These are phyloP conservation scores for Saccharomyces cerevisiae DNA, from an alignment of 805 yeast species.

Conservation along the genomic window DNA sequence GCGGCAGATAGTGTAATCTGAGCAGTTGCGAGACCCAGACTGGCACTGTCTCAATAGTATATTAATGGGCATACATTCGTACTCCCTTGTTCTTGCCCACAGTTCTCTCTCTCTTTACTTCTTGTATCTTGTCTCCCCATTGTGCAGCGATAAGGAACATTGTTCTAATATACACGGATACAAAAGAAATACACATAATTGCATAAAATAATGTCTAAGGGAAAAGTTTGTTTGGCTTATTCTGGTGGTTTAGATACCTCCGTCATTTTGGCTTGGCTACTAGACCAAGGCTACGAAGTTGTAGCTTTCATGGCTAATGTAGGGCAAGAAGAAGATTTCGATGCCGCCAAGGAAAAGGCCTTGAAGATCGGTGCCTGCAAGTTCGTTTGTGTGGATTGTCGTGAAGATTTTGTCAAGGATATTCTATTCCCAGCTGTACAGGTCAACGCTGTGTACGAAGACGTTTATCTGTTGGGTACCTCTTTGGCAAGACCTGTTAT, in stretches of 20 bases:
- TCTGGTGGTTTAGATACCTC: conserved; percentile 99
- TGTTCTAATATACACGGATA: not conserved
- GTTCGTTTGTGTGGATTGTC: conserved; percentile 87
- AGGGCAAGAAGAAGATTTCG: conserved; percentile 99
- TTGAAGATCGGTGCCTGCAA: conserved; percentile 94
- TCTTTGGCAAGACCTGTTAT: conserved; percentile 98
- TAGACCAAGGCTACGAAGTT: conserved; percentile 96
- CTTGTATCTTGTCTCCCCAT: not conserved
- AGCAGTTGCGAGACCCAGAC: not conserved
- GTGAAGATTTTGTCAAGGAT: conserved; percentile 88
- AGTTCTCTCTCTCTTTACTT: not conserved
- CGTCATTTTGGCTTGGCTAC: conserved; percentile 93
- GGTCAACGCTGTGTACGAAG: conserved; percentile 95
- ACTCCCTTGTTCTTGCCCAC: not conserved
- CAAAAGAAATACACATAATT: not conserved
- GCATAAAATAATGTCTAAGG: conserved; percentile 66
- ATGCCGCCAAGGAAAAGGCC: conserved; percentile 93
- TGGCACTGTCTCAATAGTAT: not conserved
- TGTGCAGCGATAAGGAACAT: not conserved
- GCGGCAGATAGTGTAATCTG: not conserved
- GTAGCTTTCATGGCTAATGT: conserved; percentile 97
- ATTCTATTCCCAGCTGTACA: conserved; percentile 94
- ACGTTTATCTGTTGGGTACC: conserved; percentile 92
- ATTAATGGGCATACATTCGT: not conserved
- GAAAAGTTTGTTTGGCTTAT: conserved; percentile 98